Evolutionary conservation across 2,329 filamentous ascomycete species (phyloP).

Genomic region (Aspergillus proliferans): DNA sequence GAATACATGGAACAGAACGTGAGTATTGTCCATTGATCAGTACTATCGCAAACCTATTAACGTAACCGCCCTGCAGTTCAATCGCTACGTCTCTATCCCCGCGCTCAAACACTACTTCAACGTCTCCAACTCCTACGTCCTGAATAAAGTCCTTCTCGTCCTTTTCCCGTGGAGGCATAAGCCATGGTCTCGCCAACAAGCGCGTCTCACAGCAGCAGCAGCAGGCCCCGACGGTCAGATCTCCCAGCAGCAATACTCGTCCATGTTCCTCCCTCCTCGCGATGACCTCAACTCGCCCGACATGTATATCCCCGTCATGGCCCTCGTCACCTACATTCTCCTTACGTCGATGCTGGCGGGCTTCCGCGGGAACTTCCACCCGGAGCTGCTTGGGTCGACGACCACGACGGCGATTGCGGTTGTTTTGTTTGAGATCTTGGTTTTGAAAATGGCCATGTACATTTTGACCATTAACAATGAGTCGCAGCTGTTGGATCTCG

Average conservation of each 20-base stretch:
- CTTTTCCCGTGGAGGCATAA: conserved; percentile 97
- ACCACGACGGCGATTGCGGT: conserved; percentile 78
- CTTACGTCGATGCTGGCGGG: conserved; percentile 86
- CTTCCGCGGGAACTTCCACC: conserved; percentile 83
- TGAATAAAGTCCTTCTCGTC: conserved; percentile 86
- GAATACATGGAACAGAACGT: conserved; percentile 96
- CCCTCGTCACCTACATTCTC: conserved; percentile 93
- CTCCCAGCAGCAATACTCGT: conserved; percentile 50
- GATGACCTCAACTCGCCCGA: conserved; percentile 97
- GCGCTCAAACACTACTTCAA: conserved; percentile 99
- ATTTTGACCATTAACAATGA: conserved; percentile 90
- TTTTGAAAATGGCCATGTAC: conserved; percentile 87
- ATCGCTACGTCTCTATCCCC: conserved; percentile 82
- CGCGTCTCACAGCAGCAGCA: conserved; percentile 39
- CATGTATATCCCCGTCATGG: conserved; percentile 99
- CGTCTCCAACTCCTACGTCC: conserved; percentile 93
- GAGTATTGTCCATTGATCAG: conserved; percentile 7
- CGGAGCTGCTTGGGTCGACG: conserved; percentile 84
- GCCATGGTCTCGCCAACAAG: conserved; percentile 90
- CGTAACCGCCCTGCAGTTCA: conserved; percentile 46
- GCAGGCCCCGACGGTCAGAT: conserved; percentile 52
- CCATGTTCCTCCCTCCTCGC: conserved; percentile 74
- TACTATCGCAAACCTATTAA: too few relatives aligned
- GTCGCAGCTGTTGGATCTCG: conserved; percentile 83
- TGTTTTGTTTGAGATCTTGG: conserved; percentile 80